Base-by-base conservation (phyloP, 345 rosid species). In the Firmiana major region DNA sequence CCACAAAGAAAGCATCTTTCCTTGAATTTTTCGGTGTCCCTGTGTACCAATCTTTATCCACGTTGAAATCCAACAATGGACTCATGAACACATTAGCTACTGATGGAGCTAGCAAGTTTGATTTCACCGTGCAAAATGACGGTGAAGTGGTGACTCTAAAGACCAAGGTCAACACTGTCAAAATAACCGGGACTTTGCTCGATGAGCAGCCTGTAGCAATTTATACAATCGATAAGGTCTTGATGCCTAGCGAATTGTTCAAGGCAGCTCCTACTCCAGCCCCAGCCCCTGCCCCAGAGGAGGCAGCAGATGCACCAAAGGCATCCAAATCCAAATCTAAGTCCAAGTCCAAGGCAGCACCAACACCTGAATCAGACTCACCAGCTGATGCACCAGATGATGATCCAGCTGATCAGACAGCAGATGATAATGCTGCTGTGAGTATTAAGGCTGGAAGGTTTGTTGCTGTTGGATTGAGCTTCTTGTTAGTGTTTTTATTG, bases 41-140 rank as follows among this genome's bases (percentile, higher is more conserved):
- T 0, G 62, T 93, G 0, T 97, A 97, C 82, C 83, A 84, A 78
- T 92, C 98, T 10, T 21, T 91, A 78, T 64, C 91, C 6, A 90
- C 86, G 95, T 87, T 97, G 77, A 93, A 85, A 78, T 88, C 97
- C 84, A 91, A 88, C 89, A 94, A 94, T 16, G 98, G 99, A 12
- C 71, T 83, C 9, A 92, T 86, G 95, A 97, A 91, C 97, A 92
- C 99, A 4, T 81, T 97, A 6, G 97, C 98, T 19, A 97, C 99
- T 0, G 91, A 92, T 17, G 97, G 98, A 43, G 89, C 93, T 3
- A 88, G 76, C 70, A 91, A 91, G 84, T 97, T 84, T 16, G 97
- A 89, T 81, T 84, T 97, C 79, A 92, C 90, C 0, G 96, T 97
- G 21, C 99, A 97, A 80, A 94, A 94, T 65, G 91, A 92, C 6